Evolutionary conservation across 768 basidiomycete genomes (phyloP).

Genomic region (Pulveroboletus sp.): DNA sequence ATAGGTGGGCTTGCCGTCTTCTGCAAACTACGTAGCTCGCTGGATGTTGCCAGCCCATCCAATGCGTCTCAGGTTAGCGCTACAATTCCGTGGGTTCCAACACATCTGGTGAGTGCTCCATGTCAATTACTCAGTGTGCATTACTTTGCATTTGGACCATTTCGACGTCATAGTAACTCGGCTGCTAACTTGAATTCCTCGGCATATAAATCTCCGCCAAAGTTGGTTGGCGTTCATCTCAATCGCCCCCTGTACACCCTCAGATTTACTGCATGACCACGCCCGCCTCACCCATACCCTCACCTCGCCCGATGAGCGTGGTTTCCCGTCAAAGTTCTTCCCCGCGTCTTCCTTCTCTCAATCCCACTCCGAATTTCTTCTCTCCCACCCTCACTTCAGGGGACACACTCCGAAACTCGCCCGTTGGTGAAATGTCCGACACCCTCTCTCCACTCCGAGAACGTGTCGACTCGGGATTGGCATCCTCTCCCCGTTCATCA

Average conservation of each 20-base stretch:
- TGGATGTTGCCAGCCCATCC: too few species aligned
- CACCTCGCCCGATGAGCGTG: slow-evolving; percentile 10
- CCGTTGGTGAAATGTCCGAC: slow-evolving; percentile 11
- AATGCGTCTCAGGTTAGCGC: too few species aligned
- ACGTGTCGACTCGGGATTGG: slow-evolving; percentile 1
- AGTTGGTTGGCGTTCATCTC: slow-evolving; percentile 6
- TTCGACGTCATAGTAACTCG: slow-evolving; percentile 11
- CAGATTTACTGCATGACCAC: neutral
- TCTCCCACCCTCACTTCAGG: neutral
- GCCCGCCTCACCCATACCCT: slow-evolving; percentile 8
- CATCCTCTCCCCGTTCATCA: neutral
- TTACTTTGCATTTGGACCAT: slow-evolving; percentile 7
- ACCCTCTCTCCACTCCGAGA: slow-evolving; percentile 20
- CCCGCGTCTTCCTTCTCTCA: slow-evolving; percentile 22
- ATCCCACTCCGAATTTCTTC: slow-evolving; percentile 14
- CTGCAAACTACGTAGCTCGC: too few species aligned
- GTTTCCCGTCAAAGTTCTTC: slow-evolving; percentile 12
- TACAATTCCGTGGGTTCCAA: too few species aligned
- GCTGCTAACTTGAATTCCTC: slow-evolving; percentile 4
- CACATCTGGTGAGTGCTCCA: too few species aligned
- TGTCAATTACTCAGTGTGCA: too few species aligned
- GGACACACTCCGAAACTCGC: slow-evolving; percentile 6
- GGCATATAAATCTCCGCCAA: slow-evolving; percentile 12
- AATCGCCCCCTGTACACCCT: neutral
- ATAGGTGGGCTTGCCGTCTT: too few species aligned